Evolutionary conservation across 495 filamentous ascomycete species (phyloP).

Genomic region (Aspergillus indologenus): DNA sequence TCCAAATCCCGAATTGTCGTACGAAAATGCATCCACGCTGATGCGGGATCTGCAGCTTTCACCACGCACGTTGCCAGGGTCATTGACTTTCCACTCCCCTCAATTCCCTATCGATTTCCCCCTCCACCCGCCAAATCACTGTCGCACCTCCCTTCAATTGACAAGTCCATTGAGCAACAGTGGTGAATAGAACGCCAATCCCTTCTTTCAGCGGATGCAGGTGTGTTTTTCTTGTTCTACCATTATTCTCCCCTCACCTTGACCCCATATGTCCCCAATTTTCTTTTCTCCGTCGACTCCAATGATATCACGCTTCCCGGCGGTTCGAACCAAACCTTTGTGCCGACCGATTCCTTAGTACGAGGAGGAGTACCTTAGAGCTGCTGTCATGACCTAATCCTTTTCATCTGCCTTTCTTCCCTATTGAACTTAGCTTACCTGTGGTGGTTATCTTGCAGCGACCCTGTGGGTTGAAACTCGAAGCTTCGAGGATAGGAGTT

Average conservation of each 20-base stretch:
- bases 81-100: conserved; percentile 7
- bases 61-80: conserved; percentile 14
- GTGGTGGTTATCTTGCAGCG: conserved; percentile 17
- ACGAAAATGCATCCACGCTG: conserved; percentile 10
- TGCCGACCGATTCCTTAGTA: conserved; percentile 17
- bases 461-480: conserved; percentile 18
- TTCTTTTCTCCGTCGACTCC: conserved; percentile 3
- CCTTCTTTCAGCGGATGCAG: conserved; percentile 25
- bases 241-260: conserved; percentile 11
- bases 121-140: not conserved
- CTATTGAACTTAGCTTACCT: conserved; percentile 17
- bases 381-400: not conserved
- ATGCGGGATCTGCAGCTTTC: conserved; percentile 20
- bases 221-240: conserved; percentile 15
- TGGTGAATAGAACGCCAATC: not conserved
- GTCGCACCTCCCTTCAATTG: conserved; percentile 9
- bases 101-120: conserved; percentile 12
- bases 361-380: not conserved
- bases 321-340: conserved; percentile 19
- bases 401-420: not conserved
- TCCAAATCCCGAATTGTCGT: conserved; percentile 4
- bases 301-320: conserved; percentile 21
- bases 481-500: conserved; percentile 18
- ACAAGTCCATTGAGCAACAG: conserved; percentile 11
- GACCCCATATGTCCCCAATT: conserved; percentile 9